Base-by-base conservation (phyloP, 177 flowering plant species). In the Telopea speciosissima region DNA sequence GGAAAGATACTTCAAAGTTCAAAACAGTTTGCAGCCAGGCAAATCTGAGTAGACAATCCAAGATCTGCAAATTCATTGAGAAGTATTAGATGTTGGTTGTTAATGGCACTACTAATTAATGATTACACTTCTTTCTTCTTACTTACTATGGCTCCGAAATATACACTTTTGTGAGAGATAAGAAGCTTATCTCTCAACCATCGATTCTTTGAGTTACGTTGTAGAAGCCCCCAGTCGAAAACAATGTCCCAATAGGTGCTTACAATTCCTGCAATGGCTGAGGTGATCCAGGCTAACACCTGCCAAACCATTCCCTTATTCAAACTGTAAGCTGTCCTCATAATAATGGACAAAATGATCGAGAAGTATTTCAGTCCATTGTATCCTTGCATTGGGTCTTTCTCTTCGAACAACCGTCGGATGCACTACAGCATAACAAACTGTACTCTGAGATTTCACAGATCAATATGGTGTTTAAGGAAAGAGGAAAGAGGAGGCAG, bases 191-290 rank as follows among this genome's bases (percentile, higher is more conserved):
- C 92, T 72, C 96, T 82, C 73, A 90, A 67, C 83, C 87, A 86
- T 25, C 81, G 81, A 69, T 90, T 90, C 49, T 67, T 86, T 0
- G 93, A 86, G 21, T 80, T 71, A 59, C 81, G 36, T 45, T 77
- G 83, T 52, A 90, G 82, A 68, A 90, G 90, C 19, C 96, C 96
- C 96, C 96, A 90, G 71, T 90, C 96, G 0, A 81, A 42, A 6
- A 83, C 82, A 28, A 91, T 62, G 71, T 89, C 97, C 97, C 97
- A 88, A 28, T 85, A 88, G 21, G 88, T 88, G 44, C 72, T 79
- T 7, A 67, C 23, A 22, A 81, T 56, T n/a, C 86, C 79, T 24
- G 90, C 88, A 65, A 84, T 40, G 24, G 61, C 79, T 42, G 92
- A 87, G 70, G 75, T 81, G 63, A 80, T 62, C 60, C 70, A 64